Conservation (phyloP, 2,329 filamentous ascomycete genomes). For the Cryphonectria carpinicola region DNA sequence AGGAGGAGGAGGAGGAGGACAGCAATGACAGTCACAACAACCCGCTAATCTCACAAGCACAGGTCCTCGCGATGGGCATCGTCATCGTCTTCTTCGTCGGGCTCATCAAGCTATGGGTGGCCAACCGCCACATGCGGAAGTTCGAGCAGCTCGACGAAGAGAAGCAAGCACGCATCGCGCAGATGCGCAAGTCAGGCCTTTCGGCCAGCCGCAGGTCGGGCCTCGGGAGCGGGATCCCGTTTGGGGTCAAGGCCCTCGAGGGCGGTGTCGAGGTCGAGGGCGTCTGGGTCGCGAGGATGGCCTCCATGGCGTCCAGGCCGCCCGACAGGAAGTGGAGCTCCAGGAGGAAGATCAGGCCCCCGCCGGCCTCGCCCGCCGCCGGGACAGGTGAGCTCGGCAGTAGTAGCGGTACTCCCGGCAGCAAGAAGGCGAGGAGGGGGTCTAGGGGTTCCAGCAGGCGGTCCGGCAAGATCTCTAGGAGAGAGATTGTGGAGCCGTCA, state of each 20-base stretch:
- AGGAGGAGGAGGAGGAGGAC: no score
- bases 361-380: constrained; percentile 18
- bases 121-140: constrained; percentile 57
- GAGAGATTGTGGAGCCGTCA: constrained; percentile 19
- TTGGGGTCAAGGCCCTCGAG: constrained; percentile 84
- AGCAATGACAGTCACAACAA: neutral
- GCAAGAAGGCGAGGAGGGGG: constrained; percentile 11
- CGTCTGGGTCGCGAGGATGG: constrained; percentile 71
- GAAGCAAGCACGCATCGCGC: constrained; percentile 57
- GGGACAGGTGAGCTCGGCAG: constrained; percentile 8
- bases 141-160: constrained; percentile 69
- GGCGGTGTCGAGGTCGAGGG: constrained; percentile 83
- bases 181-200: constrained; percentile 61
- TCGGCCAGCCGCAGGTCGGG: constrained; percentile 38
- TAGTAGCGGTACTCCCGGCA: neutral
- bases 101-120: constrained; percentile 68
- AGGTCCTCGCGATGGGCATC: constrained; percentile 77
- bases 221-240: constrained; percentile 68
- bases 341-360: constrained; percentile 23
- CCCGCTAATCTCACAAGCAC: neutral
- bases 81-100: constrained; percentile 70
- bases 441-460: constrained; percentile 15
- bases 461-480: constrained; percentile 23
- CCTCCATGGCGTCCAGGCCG: constrained; percentile 40
- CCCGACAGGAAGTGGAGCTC: constrained; percentile 28